Base-by-base conservation (phyloP, 352 stramenopile species). In the Pythium vanterpoolii region DNA sequence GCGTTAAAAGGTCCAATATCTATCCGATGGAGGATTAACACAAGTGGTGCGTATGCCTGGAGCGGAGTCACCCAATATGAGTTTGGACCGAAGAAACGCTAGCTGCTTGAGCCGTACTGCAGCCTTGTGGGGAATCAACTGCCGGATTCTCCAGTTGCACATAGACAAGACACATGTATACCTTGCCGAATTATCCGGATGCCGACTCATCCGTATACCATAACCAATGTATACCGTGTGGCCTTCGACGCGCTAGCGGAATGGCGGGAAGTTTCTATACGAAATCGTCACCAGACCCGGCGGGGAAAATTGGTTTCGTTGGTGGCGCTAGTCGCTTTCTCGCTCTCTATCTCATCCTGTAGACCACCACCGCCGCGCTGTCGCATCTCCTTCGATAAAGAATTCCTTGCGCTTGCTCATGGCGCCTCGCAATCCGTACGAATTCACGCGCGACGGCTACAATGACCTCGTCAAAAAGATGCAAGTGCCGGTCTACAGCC, bases 391-490 rank as follows among this genome's bases (percentile, higher is more conserved):
- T 42, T 50, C 43, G 27, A 43, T 40, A 23, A 28, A 26, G 48
- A 24, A 33, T 19, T 40, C 26, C 18, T 11, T 53, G 3, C 5
- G 5, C 27, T 40, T 23, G n/a, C 16, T 6, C 33, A 60, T 56
- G 49, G 18, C 59, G 26, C 47, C 71, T 31, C 76, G 59, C 54
- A 90, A 88, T 46, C 69, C 75, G 56, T 90, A 79, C 69, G 70
- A 71, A 39, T 93, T 93, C 62, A 89, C 77, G 49, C 79, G 81
- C 43, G 71, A 75, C 16, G 81, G 77, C 9, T 93, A 93, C 66
- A 73, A 91, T 46, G 59, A 56, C n/a, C 60, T 87, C 28, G 76
- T 90, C 30, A 31, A 47, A 18, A 61, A 64, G 7, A 72, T 80
- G 23, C 62, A 73, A 26, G 72, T 81, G 43, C 60, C 63, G 9